phyloP scores from a whole-genome alignment of 257 asterid species.

The Phtheirospermum japonicum region DNA sequence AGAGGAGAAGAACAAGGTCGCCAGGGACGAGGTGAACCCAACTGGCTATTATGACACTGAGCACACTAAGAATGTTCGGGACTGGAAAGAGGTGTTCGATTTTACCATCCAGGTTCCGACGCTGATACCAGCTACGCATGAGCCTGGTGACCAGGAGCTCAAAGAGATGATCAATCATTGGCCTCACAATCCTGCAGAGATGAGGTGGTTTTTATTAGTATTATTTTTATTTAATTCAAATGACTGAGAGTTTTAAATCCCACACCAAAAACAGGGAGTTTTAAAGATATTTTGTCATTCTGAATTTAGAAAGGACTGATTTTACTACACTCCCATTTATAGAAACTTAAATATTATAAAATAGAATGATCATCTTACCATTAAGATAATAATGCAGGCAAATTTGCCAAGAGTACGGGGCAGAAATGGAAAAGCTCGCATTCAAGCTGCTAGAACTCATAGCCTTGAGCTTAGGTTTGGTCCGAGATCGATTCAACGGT shows the following conservation, averaged over 20 bases:
- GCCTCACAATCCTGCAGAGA: constrained; percentile 42
- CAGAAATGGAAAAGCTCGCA: constrained; percentile 42
- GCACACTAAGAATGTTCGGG: constrained; percentile 59
- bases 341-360: too few relatives aligned
- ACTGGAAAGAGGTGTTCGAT: constrained; percentile 72
- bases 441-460: constrained; percentile 46
- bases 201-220: constrained; percentile 31
- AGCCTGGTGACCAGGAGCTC: constrained; percentile 33
- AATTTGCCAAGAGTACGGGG: constrained; percentile 35
- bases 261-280: too few relatives aligned
- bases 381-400: constrained; percentile 30
- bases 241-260: too few relatives aligned
- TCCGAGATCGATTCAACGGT: constrained; percentile 31
- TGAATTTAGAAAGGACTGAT: neutral
- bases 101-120: constrained; percentile 35
- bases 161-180: constrained; percentile 38
- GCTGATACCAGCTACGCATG: constrained; percentile 36
- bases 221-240: neutral
- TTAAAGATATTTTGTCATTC: too few relatives aligned
- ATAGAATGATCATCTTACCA: neutral
- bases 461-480: constrained; percentile 52
- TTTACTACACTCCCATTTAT: neutral
- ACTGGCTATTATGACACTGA: constrained; percentile 52
- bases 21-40: constrained; percentile 47
- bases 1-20: constrained; percentile 47